These are phyloP conservation scores for Phalaenopsis aphrodite DNA, from an alignment of 106 monocot genomes.

Conservation along the genomic window DNA sequence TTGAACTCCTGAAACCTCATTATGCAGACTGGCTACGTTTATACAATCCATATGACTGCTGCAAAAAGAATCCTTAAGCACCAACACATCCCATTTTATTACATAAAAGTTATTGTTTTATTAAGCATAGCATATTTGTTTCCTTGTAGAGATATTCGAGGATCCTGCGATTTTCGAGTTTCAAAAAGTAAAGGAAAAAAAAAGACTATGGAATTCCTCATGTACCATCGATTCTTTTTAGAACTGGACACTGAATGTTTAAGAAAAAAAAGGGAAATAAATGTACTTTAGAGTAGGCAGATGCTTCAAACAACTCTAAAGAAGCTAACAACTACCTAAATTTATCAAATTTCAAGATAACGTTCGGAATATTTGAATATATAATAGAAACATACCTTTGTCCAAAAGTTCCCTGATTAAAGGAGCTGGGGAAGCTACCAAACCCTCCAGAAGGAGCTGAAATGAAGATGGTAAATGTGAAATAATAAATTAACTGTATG, in stretches of 20 bases:
- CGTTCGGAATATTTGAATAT: not conserved
- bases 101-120: not conserved
- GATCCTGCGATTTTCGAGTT: not conserved
- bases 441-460: slow-evolving; percentile 46
- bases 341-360: not conserved
- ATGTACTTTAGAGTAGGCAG: not conserved
- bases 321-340: not conserved
- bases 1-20: too few relatives aligned
- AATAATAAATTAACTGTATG: not conserved
- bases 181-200: not conserved
- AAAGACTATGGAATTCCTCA: not conserved
- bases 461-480: slow-evolving; percentile 8
- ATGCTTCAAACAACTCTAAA: not conserved
- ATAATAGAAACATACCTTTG: slow-evolving; percentile 45
- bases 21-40: too few relatives aligned
- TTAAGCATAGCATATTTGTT: not conserved
- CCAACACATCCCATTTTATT: too few relatives aligned
- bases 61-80: too few relatives aligned
- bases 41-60: too few relatives aligned
- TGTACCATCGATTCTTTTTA: not conserved
- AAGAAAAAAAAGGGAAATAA: not conserved
- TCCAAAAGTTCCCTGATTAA: slow-evolving; percentile 45
- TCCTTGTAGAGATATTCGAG: not conserved
- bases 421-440: slow-evolving; percentile 34
- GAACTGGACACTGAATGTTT: not conserved